Conservation (phyloP, 1,284 basidiomycete species). For the Rhodotorula sp. region DNA sequence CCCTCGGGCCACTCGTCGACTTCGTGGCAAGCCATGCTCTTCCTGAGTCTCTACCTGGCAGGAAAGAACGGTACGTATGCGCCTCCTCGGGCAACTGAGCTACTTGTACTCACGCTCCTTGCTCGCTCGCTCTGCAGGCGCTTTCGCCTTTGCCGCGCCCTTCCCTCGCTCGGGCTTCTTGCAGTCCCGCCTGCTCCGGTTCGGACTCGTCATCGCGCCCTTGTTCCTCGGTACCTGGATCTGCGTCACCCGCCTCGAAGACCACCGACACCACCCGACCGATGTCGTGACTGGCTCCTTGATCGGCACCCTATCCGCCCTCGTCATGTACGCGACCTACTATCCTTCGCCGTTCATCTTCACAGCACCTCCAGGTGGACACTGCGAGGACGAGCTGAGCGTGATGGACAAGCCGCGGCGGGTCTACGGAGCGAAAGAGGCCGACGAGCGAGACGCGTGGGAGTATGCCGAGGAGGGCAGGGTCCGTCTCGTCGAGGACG, state of each 20-base stretch:
- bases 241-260: constrained; percentile 51
- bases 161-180: constrained; percentile 49
- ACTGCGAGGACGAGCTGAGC: constrained; percentile 8
- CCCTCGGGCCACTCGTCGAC: constrained; percentile 60
- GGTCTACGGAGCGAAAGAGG: constrained; percentile 11
- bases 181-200: constrained; percentile 56
- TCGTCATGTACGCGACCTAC: constrained; percentile 36
- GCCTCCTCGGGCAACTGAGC: not conserved
- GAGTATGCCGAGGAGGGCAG: constrained; percentile 8
- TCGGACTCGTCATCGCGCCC: constrained; percentile 53
- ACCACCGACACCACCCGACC: constrained; percentile 40
- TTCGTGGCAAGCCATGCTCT: constrained; percentile 64
- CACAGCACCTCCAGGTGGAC: not conserved
- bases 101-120: not conserved
- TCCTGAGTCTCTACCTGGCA: constrained; percentile 63
- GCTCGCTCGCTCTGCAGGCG: constrained; percentile 49
- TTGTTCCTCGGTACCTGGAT: constrained; percentile 62
- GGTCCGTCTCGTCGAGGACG: constrained; percentile 6
- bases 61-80: constrained; percentile 53
- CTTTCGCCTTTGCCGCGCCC: constrained; percentile 56
- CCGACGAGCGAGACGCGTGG: not conserved
- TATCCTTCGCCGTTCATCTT: constrained; percentile 32
- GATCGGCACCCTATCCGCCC: constrained; percentile 31
- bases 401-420: constrained; percentile 10
- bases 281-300: constrained; percentile 36